phyloP scores from a whole-genome alignment of 163 green algal genomes.

The Chloromonas sp. region DNA sequence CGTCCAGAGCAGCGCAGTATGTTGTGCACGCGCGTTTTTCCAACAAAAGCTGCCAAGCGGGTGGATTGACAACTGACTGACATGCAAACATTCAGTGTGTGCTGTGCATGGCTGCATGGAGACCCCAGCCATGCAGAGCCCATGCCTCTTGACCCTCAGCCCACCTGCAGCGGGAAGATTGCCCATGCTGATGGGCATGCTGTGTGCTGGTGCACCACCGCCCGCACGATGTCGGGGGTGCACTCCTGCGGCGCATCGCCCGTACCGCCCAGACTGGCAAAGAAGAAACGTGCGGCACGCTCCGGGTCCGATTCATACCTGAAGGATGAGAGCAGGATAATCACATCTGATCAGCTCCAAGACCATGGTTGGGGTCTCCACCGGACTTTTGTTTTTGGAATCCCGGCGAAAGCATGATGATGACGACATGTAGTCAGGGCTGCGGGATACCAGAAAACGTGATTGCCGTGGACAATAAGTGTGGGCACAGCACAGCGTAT shows the following conservation, averaged over 20 bases:
- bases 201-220: constrained; percentile 84
- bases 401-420: not conserved
- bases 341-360: no score
- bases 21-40: no score
- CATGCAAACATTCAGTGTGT: no score
- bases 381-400: no score
- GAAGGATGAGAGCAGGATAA: not conserved
- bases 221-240: constrained; percentile 63
- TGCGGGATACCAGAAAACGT: not conserved
- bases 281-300: constrained; percentile 69
- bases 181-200: constrained; percentile 65
- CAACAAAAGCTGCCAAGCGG: no score
- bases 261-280: constrained; percentile 39
- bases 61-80: no score
- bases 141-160: not conserved
- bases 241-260: constrained; percentile 44
- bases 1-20: no score
- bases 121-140: no score
- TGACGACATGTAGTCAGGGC: not conserved
- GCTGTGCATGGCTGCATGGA: no score
- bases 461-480: not conserved
- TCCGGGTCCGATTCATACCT: constrained; percentile 78
- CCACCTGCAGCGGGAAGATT: constrained; percentile 85
- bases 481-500: not conserved
- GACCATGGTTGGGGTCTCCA: no score